phyloP scores from a whole-genome alignment of 176 grass and related monocot genomes.

The Coix lacrymajobi region DNA sequence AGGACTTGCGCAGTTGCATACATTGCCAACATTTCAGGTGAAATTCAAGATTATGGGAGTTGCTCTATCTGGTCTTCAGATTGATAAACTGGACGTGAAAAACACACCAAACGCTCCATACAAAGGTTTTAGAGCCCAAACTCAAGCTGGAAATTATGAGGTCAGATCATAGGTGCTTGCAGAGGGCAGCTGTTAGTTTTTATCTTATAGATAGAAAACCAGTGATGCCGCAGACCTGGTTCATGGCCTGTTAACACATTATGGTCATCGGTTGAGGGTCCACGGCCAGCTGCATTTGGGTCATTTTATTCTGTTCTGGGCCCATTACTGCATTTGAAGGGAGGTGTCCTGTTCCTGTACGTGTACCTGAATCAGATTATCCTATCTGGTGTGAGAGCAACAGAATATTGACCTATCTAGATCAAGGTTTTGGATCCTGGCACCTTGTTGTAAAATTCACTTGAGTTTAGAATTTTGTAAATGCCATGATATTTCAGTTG shows the following conservation, averaged over 20 bases:
- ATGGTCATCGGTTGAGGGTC: background rate
- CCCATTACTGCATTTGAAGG: background rate
- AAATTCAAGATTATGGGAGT: conserved; percentile 90
- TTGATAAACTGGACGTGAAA: conserved; percentile 82
- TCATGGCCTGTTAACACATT: background rate
- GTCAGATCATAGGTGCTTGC: conserved; percentile 53
- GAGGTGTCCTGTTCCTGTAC: background rate
- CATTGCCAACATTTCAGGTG: conserved; percentile 67
- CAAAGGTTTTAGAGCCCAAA: conserved; percentile 92
- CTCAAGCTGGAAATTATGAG: conserved; percentile 86
- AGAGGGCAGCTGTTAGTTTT: background rate
- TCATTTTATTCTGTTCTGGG: background rate
- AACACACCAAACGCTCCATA: conserved; percentile 62
- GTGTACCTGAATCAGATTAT: background rate
- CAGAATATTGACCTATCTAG: background rate
- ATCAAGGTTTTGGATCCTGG: background rate
- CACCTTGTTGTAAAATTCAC: background rate
- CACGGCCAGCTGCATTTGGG: background rate
- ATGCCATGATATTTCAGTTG: background rate
- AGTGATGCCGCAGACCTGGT: background rate
- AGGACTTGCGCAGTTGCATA: conserved; percentile 64
- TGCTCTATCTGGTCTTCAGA: conserved; percentile 84
- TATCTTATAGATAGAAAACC: background rate
- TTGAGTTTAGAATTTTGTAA: background rate
- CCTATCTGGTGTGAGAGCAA: background rate